Evolutionary conservation across 192 early-diverging fungal species (phyloP).

Genomic region (Coemansia sp.): DNA sequence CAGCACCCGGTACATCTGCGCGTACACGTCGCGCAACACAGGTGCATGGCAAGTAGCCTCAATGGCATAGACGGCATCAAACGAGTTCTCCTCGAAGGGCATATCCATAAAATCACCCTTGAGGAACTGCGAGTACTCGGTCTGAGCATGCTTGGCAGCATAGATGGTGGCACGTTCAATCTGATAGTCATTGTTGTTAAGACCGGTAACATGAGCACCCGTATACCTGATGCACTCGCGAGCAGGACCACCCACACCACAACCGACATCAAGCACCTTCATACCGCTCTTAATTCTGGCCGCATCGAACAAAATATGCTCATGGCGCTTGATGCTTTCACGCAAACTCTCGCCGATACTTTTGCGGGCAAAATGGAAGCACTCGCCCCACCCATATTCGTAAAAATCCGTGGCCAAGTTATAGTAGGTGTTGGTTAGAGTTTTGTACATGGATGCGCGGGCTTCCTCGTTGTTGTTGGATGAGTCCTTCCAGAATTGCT

Average conservation of each 20-base stretch:
- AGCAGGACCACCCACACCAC: constrained; percentile 95
- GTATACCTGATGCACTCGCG: constrained; percentile 88
- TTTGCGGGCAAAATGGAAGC: constrained; percentile 91
- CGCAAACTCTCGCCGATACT: constrained; percentile 72
- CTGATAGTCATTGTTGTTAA: constrained; percentile 98
- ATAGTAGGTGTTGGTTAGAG: constrained; percentile 78
- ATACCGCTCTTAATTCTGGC: constrained; percentile 67
- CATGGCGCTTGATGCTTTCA: constrained; percentile 85
- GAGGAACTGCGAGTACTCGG: constrained; percentile 58
- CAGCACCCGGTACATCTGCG: constrained; percentile 84
- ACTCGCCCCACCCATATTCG: constrained; percentile 83
- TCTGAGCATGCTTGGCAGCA: constrained; percentile 65
- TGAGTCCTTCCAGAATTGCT: constrained; percentile 65
- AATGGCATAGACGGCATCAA: constrained; percentile 94
- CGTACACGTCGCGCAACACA: constrained; percentile 78
- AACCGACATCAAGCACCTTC: constrained; percentile 88
- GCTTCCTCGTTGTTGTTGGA: constrained; percentile 63
- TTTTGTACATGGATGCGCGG: constrained; percentile 61
- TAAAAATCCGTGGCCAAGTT: constrained; percentile 83
- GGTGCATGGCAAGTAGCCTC: constrained; percentile 94
- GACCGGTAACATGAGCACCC: constrained; percentile 85
- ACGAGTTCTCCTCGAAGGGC: constrained; percentile 75
- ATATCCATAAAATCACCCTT: constrained; percentile 91
- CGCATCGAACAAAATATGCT: constrained; percentile 79
- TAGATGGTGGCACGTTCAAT: constrained; percentile 75